Conservation (phyloP, 306 rosid genomes). For the Geum urbanum region DNA sequence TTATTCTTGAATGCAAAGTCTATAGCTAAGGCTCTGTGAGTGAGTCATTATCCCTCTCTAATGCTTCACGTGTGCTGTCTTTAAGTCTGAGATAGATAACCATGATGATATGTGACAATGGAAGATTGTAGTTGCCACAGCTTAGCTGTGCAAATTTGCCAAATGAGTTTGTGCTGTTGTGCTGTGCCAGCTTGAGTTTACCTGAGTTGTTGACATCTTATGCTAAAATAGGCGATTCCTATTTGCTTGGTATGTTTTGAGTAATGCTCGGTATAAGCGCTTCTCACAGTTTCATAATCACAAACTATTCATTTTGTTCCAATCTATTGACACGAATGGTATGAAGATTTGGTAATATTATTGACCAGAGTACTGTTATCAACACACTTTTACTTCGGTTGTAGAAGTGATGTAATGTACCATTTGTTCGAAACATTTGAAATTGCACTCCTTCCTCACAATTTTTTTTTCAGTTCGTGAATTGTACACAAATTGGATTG, state of each 20-base stretch:
- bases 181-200: background rate
- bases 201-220: background rate
- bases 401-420: background rate
- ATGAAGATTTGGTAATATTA: too few relatives aligned
- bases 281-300: too few relatives aligned
- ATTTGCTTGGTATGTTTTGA: too few relatives aligned
- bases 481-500: background rate
- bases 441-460: too few relatives aligned
- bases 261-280: too few relatives aligned
- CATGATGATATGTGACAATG: background rate
- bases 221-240: too few relatives aligned
- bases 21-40: background rate
- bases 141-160: background rate
- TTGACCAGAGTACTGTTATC: too few relatives aligned
- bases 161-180: background rate
- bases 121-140: background rate
- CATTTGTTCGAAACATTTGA: too few relatives aligned
- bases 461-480: background rate
- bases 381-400: background rate
- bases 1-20: background rate
- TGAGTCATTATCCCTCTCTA: background rate
- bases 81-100: background rate
- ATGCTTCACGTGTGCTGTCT: constrained; percentile 13
- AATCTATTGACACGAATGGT: too few relatives aligned
- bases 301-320: too few relatives aligned